Evolutionary conservation across 108 stramenopile genomes (phyloP), one percentile per base, ranked within the genome.

Genomic region (Cyclostephanos invisitatus): DNA sequence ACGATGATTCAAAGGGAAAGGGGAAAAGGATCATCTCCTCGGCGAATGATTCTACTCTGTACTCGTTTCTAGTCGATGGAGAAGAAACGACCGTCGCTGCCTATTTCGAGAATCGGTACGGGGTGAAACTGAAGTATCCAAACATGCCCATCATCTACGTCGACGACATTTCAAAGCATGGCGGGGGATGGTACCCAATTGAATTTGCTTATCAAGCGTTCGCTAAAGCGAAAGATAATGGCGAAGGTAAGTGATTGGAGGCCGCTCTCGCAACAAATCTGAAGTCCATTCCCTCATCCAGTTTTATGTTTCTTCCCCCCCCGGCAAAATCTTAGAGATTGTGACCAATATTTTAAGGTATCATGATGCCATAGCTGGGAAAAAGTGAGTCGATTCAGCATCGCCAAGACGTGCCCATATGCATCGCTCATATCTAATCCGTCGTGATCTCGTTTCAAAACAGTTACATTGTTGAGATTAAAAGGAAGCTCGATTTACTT

Each of bases 131-230:
- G 7, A 22, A 78, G 56, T 55, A 67, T 67, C 62, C 57, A 8
- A 64, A 63, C 17, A 59, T 80, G 73, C 78, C 78, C 7, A 74
- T 80, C n/a, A 68, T 80, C 15, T 21, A 74, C 57, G 20, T 74
- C 18, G 62, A 51, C 20, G 64, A 50, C 20, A 38, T 61, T 22
- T 21, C 35, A 21, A 61, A 42, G 18, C 21, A 9, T 61, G 68
- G 68, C 7, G 40, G 68, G 42, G 53, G 61, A 18, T 80, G 78
- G 78, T 68, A 64, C 18, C 78, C 78, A 24, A 36, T 80, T 22
- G 73, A 80, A 38, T 69, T 80, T 69, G 49, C 29, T 6, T 80
- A 48, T 56, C 78, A 80, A 56, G 9, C 50, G 44, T 80, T 72
- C 69, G 67, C 67, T 20, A 80, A 67, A 25, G 38, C 73, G 10